Evolutionary conservation across 352 stramenopile species (phyloP), one percentile per base, ranked within the genome.

Genomic region (Phytophthora hybrid): DNA sequence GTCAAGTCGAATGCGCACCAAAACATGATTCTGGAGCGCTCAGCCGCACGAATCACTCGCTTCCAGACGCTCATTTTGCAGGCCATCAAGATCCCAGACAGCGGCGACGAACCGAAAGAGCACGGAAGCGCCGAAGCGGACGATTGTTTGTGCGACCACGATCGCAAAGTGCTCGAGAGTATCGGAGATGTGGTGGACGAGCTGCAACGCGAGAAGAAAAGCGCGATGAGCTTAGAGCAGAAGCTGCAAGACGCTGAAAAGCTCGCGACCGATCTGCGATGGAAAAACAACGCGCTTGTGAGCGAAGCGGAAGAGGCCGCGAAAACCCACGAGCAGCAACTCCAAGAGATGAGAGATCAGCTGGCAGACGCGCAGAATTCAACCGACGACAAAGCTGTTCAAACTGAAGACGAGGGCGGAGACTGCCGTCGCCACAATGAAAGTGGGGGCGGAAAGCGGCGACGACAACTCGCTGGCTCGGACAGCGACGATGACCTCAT

Each of bases 21-120:
- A 16, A 83, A 84, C 32, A 85, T 82, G 39, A 89, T 91, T 53
- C 67, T 91, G n/a, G 82, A 93, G 59, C 73, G 79, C 0, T 91
- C 85, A 1, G 83, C 72, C 4, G 66, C 77, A 11, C 82, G 83
- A 6, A 91, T 91, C 54, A 91, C 83, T 31, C 82, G 65, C 23
- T 93, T 93, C 23, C 85, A 93, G 57, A 69, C 74, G 23, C 51
- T 90, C 4, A 85, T 92, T 52, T 41, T 81, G 31, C 26, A 66
- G 13, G 16, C 44, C n/a, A 47, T 80, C 21, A 76, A 77, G 37
- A 63, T 34, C 5, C 59, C 68, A 13, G 66, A 63, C n/a, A 69
- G 29, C 5, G 54, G 60, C 10, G 62, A 74, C 46, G 58, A 41
- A 1, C 19, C 26, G 8, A 59, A 58, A 5, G 47, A 49, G 16